A percentile compares a stretch with the other conserved stretches of the same genome.
Evolutionary conservation across 106 monocot species (phyloP).

Genomic region (Vanilla planifolia): DNA sequence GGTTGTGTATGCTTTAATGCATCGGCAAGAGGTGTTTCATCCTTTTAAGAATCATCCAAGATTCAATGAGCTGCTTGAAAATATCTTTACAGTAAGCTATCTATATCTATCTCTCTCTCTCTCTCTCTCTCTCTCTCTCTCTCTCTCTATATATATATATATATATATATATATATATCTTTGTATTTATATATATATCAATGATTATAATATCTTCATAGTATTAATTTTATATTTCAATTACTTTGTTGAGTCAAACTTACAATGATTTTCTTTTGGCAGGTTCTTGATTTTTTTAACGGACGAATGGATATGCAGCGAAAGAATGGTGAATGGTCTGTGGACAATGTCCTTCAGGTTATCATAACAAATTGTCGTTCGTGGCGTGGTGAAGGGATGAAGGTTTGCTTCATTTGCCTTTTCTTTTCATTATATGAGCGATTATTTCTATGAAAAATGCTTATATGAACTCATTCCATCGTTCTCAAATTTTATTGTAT

Average conservation of each 20-base stretch:
- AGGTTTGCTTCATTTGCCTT: constrained; percentile 30
- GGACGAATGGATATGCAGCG: constrained; percentile 90
- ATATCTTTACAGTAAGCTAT: constrained; percentile 67
- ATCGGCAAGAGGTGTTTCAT: constrained; percentile 80
- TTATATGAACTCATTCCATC: too few relatives aligned
- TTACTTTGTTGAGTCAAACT: background rate
- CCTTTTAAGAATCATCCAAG: constrained; percentile 96
- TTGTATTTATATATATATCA: background rate
- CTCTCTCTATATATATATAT: too few relatives aligned
- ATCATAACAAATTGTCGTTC: constrained; percentile 87
- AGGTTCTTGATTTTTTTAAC: constrained; percentile 98
- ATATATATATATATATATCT: too few relatives aligned
- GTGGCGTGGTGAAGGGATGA: constrained; percentile 98
- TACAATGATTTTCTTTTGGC: constrained; percentile 8
- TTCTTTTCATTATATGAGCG: background rate
- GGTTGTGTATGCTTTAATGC: constrained; percentile 99
- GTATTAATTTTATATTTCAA: background rate
- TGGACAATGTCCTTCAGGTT: constrained; percentile 78
- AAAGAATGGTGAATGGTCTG: constrained; percentile 83
- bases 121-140: too few relatives aligned
- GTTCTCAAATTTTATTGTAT: too few relatives aligned
- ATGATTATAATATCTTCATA: background rate
- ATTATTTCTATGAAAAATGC: too few relatives aligned
- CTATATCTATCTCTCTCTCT: too few relatives aligned
- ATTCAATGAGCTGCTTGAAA: constrained; percentile 89